These are phyloP conservation scores for Quercus berberidifolia DNA, from an alignment of 306 rosid species.

Conservation along the genomic window DNA sequence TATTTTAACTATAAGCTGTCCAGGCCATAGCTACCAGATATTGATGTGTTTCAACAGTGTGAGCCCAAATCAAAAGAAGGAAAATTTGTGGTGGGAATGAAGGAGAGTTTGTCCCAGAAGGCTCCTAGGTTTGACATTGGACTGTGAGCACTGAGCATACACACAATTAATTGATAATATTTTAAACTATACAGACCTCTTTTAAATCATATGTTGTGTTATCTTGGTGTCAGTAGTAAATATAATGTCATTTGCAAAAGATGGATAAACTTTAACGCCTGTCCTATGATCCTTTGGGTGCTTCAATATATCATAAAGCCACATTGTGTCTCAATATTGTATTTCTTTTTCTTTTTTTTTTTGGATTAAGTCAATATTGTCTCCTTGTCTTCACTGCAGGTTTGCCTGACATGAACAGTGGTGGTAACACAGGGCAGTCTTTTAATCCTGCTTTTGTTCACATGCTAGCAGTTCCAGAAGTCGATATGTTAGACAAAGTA, in stretches of 20 bases:
- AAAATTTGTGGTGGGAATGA: conserved; percentile 3
- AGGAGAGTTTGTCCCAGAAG: neutral
- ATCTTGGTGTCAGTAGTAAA: neutral
- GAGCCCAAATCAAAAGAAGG: neutral
- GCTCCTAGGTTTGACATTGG: conserved; percentile 1
- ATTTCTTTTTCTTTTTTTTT: too few relatives aligned
- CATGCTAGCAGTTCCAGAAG: conserved; percentile 78
- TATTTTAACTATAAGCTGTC: neutral
- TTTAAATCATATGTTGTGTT: neutral
- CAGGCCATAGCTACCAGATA: neutral
- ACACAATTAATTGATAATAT: neutral
- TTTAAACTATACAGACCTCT: neutral
- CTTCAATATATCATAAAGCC: conserved; percentile 5
- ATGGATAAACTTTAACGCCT: neutral
- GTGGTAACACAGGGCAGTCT: conserved; percentile 50
- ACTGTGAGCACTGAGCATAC: too few relatives aligned
- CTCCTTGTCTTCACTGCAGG: conserved; percentile 45
- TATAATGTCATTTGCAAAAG: neutral
- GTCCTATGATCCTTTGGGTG: conserved; percentile 11
- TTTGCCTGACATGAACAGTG: conserved; percentile 35
- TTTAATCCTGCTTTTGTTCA: conserved; percentile 88
- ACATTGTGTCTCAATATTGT: neutral
- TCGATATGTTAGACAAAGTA: conserved; percentile 64
- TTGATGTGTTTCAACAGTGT: neutral
- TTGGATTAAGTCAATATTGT: neutral